Conservation (phyloP, 768 basidiomycete genomes). For the Wakefieldia striispora region DNA sequence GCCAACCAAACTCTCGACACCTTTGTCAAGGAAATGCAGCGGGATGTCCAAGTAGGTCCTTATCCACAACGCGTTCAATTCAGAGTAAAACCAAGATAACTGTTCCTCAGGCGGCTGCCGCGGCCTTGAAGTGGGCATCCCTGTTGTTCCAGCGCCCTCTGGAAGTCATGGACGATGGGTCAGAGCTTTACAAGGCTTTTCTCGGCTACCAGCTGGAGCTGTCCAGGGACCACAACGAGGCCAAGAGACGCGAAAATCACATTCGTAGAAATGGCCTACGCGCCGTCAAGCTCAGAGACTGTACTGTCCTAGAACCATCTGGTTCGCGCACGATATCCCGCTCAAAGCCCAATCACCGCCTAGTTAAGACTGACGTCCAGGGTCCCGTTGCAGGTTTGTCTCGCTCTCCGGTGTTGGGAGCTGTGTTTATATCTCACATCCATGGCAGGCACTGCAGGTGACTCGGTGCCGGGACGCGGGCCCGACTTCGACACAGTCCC, state of each 20-base stretch:
- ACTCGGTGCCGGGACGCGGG: not conserved
- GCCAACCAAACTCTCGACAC: not conserved
- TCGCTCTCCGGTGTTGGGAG: not conserved
- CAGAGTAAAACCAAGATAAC: not conserved
- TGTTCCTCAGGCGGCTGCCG: constrained; percentile 11
- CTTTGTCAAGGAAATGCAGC: constrained; percentile 16
- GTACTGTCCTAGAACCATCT: not conserved
- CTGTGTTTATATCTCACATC: not conserved
- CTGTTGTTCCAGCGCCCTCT: constrained; percentile 10
- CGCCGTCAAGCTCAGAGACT: constrained; percentile 4
- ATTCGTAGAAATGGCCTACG: constrained; percentile 7
- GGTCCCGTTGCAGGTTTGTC: constrained; percentile 10
- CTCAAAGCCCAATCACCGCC: not conserved
- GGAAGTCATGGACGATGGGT: constrained; percentile 5
- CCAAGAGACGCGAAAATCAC: not conserved
- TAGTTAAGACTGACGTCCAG: not conserved
- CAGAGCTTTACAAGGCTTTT: constrained; percentile 19
- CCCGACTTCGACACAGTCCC: not conserved
- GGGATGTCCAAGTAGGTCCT: constrained; percentile 14
- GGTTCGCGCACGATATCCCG: not conserved
- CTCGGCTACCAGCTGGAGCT: constrained; percentile 18
- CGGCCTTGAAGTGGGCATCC: constrained; percentile 13
- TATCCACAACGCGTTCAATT: not conserved
- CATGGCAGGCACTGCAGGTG: not conserved
- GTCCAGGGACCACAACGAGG: not conserved